Evolutionary conservation across 1,284 basidiomycete genomes (phyloP).

Genomic region (Taiwanofungus camphoratus): DNA sequence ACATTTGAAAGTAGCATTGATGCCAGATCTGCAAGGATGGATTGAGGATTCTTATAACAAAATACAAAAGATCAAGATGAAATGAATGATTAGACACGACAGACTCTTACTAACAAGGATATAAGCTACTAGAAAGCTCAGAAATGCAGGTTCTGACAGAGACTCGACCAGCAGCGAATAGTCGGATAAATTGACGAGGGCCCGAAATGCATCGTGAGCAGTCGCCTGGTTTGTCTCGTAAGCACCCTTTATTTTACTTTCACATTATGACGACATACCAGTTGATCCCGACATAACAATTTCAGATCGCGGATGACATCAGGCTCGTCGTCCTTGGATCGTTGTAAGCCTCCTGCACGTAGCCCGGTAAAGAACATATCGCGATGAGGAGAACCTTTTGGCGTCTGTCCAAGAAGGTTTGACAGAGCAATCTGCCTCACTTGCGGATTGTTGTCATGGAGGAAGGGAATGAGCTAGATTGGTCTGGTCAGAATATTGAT

Average conservation of each 20-base stretch:
- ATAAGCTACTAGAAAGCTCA: constrained; percentile 85
- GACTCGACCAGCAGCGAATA: constrained; percentile 65
- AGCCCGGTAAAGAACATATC: constrained; percentile 68
- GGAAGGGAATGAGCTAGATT: constrained; percentile 72
- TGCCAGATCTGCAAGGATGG: constrained; percentile 89
- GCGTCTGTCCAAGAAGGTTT: constrained; percentile 79
- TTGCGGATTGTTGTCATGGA: constrained; percentile 83
- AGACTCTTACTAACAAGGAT: constrained; percentile 56
- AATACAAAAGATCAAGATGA: neutral
- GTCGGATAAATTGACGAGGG: constrained; percentile 92
- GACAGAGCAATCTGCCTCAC: constrained; percentile 84
- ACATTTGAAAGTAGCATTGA: constrained; percentile 97
- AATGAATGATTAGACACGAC: constrained; percentile 27
- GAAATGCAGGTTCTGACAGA: constrained; percentile 72
- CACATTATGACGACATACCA: constrained; percentile 38
- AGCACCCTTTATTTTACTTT: neutral
- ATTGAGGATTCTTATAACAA: constrained; percentile 71
- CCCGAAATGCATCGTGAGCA: constrained; percentile 93
- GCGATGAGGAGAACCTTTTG: constrained; percentile 65
- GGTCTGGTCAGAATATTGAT: neutral
- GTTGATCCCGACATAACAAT: constrained; percentile 80
- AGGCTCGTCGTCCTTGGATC: constrained; percentile 57
- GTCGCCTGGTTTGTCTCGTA: constrained; percentile 56
- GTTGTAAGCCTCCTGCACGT: constrained; percentile 50
- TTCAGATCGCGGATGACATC: constrained; percentile 76